Base-by-base conservation (phyloP, 129 eudicot genomes). In the Solidago caesia region DNA sequence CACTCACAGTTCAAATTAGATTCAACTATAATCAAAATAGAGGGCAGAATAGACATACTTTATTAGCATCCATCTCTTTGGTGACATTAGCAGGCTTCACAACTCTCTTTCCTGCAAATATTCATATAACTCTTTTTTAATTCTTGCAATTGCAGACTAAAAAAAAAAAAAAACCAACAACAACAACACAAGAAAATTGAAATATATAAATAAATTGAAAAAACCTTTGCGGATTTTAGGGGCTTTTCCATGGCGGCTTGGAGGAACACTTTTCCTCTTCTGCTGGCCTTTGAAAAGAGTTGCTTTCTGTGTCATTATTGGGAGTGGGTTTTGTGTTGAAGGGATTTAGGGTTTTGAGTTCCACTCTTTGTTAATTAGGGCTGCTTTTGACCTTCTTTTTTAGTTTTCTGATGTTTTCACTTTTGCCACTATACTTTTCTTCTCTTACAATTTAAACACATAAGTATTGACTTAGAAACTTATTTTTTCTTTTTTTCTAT, bases 231-330 rank as follows among this genome's bases (percentile, higher is more conserved):
- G 92, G 68, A 82, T 89, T 49, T 67, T 65, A 63, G 83, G 67
- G 63, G 78, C 41, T 80, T 89, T 92, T 39, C 97, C 97, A 82
- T 92, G 97, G 76, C 97, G 96, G 63, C 86, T 92, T 4, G 91
- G 89, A 69, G 97, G 93, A 55, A 78, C 45, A 9, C 84, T n/a
- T 85, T 92, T 92, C 71, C 80, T 84, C 72, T 83, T 92, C 78
- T 92, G 85, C 46, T 89, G 90, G 62, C 97, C 97, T 68, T 92
- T 92, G 84, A 92, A 92, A 39, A 85, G 61, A 21, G 71, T 84
- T 12, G 84, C 75, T 84, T 89, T 92, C 78, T 92, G 97, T 65
- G 96, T 89, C 97, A 92, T 92, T 67, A 25, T 48, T 64, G 21
- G 21, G 21, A 0, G 21, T 21, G 21, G 21, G 21, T 21, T 7